Evolutionary conservation across 805 yeast species (phyloP), one percentile per base, ranked within the genome.

Genomic region (Starmerella stigmatis): DNA sequence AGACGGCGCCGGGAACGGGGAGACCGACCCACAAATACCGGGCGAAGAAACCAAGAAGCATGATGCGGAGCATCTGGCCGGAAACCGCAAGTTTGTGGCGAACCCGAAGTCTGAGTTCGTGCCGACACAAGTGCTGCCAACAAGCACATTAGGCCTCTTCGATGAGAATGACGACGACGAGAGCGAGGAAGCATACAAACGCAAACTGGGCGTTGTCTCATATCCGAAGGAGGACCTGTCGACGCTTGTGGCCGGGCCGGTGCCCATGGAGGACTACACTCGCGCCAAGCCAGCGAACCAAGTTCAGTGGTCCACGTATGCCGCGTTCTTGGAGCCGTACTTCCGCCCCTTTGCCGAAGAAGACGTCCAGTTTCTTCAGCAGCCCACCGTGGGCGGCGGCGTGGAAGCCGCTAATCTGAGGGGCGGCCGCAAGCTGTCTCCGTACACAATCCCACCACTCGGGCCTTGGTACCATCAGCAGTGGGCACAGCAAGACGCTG

Each of bases 231-330:
- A 70, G 31, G 94, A 88, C 58, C 66, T 92, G 36, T 70, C 76
- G 52, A 81, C 78, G 45, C 63, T 81, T 50, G 67, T 92, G 25
- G 95, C 98, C 0, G 99, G 98, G 3, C 76, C 71, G 28, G 79
- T 86, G 21, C 98, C 98, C 10, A 78, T 83, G 60, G 73, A 72
- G 45, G 97, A 92, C 63, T 86, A 84, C 54, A 79, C 95, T 5
- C 76, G 78, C 50, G 76, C 79, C 12, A 89, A 88, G 57, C 88
- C 88, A 16, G 64, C 86, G 2, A 89, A 86, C 62, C 98, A 92
- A 65, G 92, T 89, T 15, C 96, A 86, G 58, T 86, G 83, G 60
- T 71, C 83, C 11, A 88, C 98, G 0, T 92, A 84, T 60, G 81
- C 84, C 53, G 66, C 88, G 1, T 85, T 81, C 54, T 73, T 86